Percentiles rank a stretch among this genome's conserved stretches.
These are phyloP conservation scores for Ustilago vetiveriae DNA, from an alignment of 1,284 basidiomycete genomes.

Conservation along the genomic window DNA sequence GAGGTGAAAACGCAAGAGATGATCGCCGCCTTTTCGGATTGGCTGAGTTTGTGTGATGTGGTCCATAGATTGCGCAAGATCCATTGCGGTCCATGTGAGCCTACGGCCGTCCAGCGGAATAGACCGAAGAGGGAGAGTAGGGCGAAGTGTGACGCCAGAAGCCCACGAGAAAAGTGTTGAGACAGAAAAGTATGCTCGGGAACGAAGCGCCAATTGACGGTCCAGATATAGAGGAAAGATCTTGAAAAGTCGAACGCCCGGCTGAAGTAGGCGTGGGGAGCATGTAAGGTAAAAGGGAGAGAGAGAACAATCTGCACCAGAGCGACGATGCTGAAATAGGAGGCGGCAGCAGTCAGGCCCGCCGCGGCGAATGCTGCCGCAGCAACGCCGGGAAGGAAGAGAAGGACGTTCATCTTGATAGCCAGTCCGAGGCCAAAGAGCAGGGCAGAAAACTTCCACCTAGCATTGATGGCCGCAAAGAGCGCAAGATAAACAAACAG, in stretches of 20 bases:
- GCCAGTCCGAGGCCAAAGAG: constrained; percentile 84
- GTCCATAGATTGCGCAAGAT: constrained; percentile 32
- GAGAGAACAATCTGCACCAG: constrained; percentile 75
- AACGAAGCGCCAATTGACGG: constrained; percentile 95
- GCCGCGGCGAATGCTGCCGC: constrained; percentile 73
- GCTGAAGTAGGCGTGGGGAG: constrained; percentile 76
- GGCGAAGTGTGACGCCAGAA: constrained; percentile 77
- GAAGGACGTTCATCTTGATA: constrained; percentile 93
- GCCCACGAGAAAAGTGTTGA: constrained; percentile 72
- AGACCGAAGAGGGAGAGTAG: constrained; percentile 77
- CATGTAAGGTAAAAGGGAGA: constrained; percentile 76
- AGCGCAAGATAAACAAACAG: constrained; percentile 70
- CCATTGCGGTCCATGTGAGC: constrained; percentile 74
- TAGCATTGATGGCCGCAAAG: constrained; percentile 71
- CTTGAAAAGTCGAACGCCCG: constrained; percentile 88
- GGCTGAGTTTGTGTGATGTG: background rate
- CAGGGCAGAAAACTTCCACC: constrained; percentile 75
- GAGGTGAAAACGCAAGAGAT: constrained; percentile 74
- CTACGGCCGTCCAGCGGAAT: constrained; percentile 75
- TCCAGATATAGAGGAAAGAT: constrained; percentile 93
- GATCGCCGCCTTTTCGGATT: constrained; percentile 9
- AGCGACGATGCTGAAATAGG: constrained; percentile 14
- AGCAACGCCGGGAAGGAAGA: constrained; percentile 84
- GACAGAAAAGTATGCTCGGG: constrained; percentile 79
- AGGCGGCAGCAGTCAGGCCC: constrained; percentile 70